A percentile compares a stretch with the other conserved stretches of the same genome.
phyloP scores from a whole-genome alignment of 2,329 filamentous ascomycete species.

The Paradendryphiella salina region DNA sequence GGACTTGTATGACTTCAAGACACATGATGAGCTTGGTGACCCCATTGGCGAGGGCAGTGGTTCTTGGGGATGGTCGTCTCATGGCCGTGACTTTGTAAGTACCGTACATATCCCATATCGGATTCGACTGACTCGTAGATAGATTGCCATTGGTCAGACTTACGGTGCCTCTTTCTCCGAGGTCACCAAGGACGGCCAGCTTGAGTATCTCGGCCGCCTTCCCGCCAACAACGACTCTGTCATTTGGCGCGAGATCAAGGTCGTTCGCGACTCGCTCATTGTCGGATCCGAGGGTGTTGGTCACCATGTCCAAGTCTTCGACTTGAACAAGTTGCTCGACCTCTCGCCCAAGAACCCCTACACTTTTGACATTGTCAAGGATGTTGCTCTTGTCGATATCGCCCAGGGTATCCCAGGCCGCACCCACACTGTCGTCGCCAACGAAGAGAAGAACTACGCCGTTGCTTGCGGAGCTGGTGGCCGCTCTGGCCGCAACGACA shows the following conservation, averaged over 20 bases:
- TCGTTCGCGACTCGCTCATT: conserved; percentile 47
- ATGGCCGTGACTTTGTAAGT: conserved; percentile 55
- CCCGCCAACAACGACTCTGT: conserved; percentile 51
- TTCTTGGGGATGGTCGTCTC: conserved; percentile 59
- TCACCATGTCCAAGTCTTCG: conserved; percentile 65
- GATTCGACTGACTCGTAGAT: not conserved
- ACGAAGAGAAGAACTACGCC: conserved; percentile 42
- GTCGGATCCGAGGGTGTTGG: conserved; percentile 47
- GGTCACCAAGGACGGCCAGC: conserved; percentile 53
- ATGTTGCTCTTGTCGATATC: conserved; percentile 38
- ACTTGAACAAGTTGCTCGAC: conserved; percentile 53
- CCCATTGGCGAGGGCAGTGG: conserved; percentile 48
- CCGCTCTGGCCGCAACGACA: conserved; percentile 35
- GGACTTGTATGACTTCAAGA: conserved; percentile 61
- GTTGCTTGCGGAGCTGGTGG: conserved; percentile 42
- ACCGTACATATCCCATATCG: not conserved
- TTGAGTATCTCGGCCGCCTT: conserved; percentile 58
- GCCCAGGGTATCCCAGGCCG: conserved; percentile 33
- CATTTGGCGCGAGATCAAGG: conserved; percentile 59
- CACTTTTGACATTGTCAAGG: conserved; percentile 34
- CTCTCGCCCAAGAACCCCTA: conserved; percentile 40
- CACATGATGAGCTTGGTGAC: conserved; percentile 59
- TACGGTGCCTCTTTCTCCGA: conserved; percentile 61
- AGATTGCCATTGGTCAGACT: conserved; percentile 57
- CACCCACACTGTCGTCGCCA: conserved; percentile 45